A percentile compares a stretch with the other conserved stretches of the same genome.
phyloP scores from a whole-genome alignment of 441 rosid species.

The Aquilaria agallochum region DNA sequence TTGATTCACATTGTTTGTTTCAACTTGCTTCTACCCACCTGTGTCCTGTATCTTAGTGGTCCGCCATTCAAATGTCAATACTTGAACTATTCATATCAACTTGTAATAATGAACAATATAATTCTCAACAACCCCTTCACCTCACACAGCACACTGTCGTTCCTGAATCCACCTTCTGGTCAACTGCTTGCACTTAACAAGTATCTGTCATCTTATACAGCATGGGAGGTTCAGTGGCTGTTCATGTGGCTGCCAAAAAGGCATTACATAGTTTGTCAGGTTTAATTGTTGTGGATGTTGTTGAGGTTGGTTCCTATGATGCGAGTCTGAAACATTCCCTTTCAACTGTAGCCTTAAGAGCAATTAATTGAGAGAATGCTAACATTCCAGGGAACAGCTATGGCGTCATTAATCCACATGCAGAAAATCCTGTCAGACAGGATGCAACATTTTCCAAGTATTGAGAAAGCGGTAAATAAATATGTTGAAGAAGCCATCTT shows the following conservation, averaged over 20 bases:
- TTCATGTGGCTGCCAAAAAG: constrained; percentile 90
- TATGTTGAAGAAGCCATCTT: constrained; percentile 7
- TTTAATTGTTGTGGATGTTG: constrained; percentile 91
- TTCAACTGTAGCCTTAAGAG: constrained; percentile 15
- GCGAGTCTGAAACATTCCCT: constrained; percentile 3
- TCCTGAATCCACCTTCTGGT: no score
- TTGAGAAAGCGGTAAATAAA: constrained; percentile 76
- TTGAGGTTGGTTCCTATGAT: constrained; percentile 60
- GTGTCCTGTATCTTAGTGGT: no score
- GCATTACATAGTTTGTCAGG: constrained; percentile 72
- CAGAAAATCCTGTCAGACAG: constrained; percentile 84
- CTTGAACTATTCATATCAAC: no score
- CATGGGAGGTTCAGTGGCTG: constrained; percentile 99
- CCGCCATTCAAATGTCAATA: no score
- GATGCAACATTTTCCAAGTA: constrained; percentile 83
- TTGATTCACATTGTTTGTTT: no score
- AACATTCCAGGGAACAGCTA: constrained; percentile 81
- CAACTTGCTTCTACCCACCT: no score
- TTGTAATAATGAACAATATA: no score
- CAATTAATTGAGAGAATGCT: constrained; percentile 13
- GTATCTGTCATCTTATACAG: constrained; percentile 34
- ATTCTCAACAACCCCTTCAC: no score
- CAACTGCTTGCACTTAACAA: constrained; percentile 7
- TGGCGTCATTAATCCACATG: constrained; percentile 93
- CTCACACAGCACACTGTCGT: no score